Conservation (phyloP, 2,329 filamentous ascomycete species). For the Helminthosporium solani region DNA sequence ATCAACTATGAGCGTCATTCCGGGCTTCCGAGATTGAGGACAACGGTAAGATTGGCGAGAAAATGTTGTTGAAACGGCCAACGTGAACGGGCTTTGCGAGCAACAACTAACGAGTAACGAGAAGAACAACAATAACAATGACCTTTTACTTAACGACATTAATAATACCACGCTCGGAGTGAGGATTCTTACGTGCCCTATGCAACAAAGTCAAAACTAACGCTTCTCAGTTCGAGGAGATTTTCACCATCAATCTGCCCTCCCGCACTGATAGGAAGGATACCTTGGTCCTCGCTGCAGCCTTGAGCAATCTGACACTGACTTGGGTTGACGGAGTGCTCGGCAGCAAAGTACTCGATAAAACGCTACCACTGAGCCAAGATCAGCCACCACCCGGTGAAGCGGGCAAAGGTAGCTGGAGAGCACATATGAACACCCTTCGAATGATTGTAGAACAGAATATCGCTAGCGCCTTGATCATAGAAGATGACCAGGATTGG, state of each 20-base stretch:
- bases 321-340: constrained; percentile 49
- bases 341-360: constrained; percentile 17
- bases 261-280: constrained; percentile 52
- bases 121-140: too few species aligned
- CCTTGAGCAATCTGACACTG: constrained; percentile 47
- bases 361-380: not conserved
- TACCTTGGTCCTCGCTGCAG: constrained; percentile 49
- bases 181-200: not conserved
- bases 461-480: constrained; percentile 7
- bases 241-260: constrained; percentile 54
- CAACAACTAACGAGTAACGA: too few species aligned
- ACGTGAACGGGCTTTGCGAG: too few species aligned
- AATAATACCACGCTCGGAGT: constrained; percentile 10
- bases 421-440: constrained; percentile 9
- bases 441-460: constrained; percentile 2
- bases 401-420: constrained; percentile 1
- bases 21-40: too few species aligned
- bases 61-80: too few species aligned
- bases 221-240: constrained; percentile 50
- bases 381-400: not conserved
- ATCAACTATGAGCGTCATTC: too few species aligned
- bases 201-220: not conserved
- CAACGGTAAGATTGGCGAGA: too few species aligned
- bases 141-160: not conserved
- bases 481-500: constrained; percentile 20